phyloP scores from a whole-genome alignment of 108 stramenopile species.

The Pseudonitzschia multiseries region DNA sequence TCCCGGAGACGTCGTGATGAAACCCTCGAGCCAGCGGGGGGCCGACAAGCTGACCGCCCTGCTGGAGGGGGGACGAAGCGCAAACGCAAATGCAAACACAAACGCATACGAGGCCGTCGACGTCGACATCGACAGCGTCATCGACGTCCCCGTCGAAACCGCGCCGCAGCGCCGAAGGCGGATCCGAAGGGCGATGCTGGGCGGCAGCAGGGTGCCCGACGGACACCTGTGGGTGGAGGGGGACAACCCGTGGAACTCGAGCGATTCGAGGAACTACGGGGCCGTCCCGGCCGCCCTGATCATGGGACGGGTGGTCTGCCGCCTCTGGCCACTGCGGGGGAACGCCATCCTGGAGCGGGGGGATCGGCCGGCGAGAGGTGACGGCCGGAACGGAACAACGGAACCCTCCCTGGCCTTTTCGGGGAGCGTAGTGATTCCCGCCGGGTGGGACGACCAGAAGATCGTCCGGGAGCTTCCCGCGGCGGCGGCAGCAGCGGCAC shows the following conservation, averaged over 20 bases:
- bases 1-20: slow-evolving; percentile 81
- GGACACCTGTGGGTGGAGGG: slow-evolving; percentile 96
- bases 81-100: no score
- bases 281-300: slow-evolving; percentile 85
- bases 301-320: slow-evolving; percentile 79
- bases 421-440: slow-evolving; percentile 47
- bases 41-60: slow-evolving; percentile 31
- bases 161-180: not conserved
- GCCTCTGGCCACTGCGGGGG: slow-evolving; percentile 83
- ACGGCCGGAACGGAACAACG: slow-evolving; percentile 8
- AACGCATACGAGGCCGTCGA: no score
- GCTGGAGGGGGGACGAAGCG: no score
- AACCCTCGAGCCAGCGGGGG: slow-evolving; percentile 33
- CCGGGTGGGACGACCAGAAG: slow-evolving; percentile 47
- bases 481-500: no score
- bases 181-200: not conserved
- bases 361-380: slow-evolving; percentile 23
- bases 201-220: slow-evolving; percentile 60
- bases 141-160: not conserved
- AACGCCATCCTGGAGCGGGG: slow-evolving; percentile 45
- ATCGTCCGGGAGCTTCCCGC: slow-evolving; percentile 24
- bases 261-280: slow-evolving; percentile 92
- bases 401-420: slow-evolving; percentile 22
- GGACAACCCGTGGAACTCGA: slow-evolving; percentile 84
- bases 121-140: no score